A percentile compares a stretch with the other conserved stretches of the same genome.
Conservation (phyloP, 495 filamentous ascomycete genomes). For the Astrothelium subdiscretum region DNA sequence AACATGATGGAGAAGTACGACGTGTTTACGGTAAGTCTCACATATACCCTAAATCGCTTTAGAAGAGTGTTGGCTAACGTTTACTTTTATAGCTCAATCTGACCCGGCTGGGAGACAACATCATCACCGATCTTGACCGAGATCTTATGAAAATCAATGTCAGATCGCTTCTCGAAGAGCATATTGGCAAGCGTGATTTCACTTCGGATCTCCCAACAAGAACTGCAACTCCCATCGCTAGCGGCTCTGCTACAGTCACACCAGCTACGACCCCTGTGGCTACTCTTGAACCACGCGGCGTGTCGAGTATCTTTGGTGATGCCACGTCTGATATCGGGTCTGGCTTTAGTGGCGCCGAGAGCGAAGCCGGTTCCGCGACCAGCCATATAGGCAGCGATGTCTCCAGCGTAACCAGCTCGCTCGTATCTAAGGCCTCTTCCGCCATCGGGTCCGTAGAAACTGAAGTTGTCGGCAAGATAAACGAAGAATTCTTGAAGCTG, state of each 20-base stretch:
- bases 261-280: constrained; percentile 13
- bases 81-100: constrained; percentile 46
- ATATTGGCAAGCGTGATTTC: not conserved
- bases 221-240: constrained; percentile 5
- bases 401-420: constrained; percentile 2
- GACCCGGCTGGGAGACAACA: constrained; percentile 44
- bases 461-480: constrained; percentile 19
- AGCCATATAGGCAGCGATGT: not conserved
- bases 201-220: not conserved
- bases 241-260: not conserved
- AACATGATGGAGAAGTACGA: constrained; percentile 52
- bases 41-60: not conserved
- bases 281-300: not conserved
- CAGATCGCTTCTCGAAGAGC: not conserved
- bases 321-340: constrained; percentile 2
- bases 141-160: not conserved
- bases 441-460: constrained; percentile 3
- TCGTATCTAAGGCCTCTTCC: constrained; percentile 7
- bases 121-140: constrained; percentile 22
- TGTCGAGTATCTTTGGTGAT: not conserved
- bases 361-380: constrained; percentile 6
- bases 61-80: constrained; percentile 6
- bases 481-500: constrained; percentile 36
- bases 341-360: constrained; percentile 4
- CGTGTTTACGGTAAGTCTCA: constrained; percentile 48